Evolutionary conservation across 106 monocot species (phyloP), one percentile per base, ranked within the genome.

Genomic region (Dendrobium officinale): DNA sequence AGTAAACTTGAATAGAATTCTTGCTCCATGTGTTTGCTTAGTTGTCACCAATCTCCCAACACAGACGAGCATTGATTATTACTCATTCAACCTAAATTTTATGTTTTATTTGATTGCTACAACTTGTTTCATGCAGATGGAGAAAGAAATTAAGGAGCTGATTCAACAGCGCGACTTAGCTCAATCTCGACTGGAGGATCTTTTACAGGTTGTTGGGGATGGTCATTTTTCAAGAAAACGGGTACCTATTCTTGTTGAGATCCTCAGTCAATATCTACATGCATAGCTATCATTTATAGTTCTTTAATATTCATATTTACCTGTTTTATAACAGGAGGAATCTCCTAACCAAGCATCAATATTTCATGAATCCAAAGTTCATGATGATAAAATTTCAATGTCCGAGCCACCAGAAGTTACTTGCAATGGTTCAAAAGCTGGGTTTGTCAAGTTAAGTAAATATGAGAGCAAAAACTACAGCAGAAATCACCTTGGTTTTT

Each of bases 131-230:
- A 47, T 82, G 42, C 84, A 98, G 99, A 87, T 99, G 99, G 99
- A 95, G 80, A 93, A 83, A 73, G 90, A 99, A 81, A 92, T 95
- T 58, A 99, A 84, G 81, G 99, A 93, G 77, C 58, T 95, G 27
- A 93, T 84, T 19, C 86, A 85, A 58, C 91, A 99, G 79, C 78
- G 90, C 48, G 89, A 95, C 81, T 81, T 91, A 48, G 90, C 93
- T 79, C 90, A 90, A 79, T 85, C 88, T 68, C 84, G 90, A 54
- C 75, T 93, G 5, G 89, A 88, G 73, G 87, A 93, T 88, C 83
- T 95, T 78, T 87, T 95, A 40, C 79, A 73, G 42, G 82, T 73
- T 78, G 80, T 87, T 61, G 85, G 88, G 54, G 84, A 80, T 58
- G 77, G 85, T 67, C 86, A 55, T 27, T 72, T 75, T 75, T 88